phyloP scores from a whole-genome alignment of 805 yeast species.

The Suhomyces vadensis region DNA sequence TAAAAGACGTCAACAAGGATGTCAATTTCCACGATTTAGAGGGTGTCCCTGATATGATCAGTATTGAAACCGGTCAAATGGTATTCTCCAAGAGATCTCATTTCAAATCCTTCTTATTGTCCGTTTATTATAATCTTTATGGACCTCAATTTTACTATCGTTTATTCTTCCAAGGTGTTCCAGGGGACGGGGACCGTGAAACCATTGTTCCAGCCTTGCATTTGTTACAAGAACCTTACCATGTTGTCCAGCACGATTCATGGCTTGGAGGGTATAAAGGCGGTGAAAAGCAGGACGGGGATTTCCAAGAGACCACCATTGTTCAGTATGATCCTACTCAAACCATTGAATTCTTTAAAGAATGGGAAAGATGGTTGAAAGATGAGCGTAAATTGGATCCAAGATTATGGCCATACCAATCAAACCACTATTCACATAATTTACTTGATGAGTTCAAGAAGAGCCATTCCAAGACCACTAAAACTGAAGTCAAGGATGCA shows the following conservation, averaged over 20 bases:
- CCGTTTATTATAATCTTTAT: constrained; percentile 36
- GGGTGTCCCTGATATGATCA: constrained; percentile 28
- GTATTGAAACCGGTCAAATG: constrained; percentile 40
- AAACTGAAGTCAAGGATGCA: constrained; percentile 1
- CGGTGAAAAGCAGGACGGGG: constrained; percentile 6
- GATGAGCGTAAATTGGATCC: constrained; percentile 16
- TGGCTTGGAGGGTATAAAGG: constrained; percentile 23
- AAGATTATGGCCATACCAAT: constrained; percentile 19
- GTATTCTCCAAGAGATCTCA: constrained; percentile 36
- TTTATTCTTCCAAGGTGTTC: constrained; percentile 37
- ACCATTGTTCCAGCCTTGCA: constrained; percentile 41
- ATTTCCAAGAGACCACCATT: constrained; percentile 24
- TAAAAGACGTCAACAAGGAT: constrained; percentile 17
- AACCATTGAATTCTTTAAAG: constrained; percentile 13
- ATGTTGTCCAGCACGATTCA: constrained; percentile 23
- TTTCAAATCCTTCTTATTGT: constrained; percentile 28
- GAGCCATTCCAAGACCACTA: constrained; percentile 1
- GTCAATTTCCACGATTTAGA: constrained; percentile 34
- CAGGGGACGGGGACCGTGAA: constrained; percentile 38
- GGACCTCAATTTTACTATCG: constrained; percentile 30
- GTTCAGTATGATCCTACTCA: constrained; percentile 24
- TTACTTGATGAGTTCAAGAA: constrained; percentile 15
- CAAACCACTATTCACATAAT: constrained; percentile 13
- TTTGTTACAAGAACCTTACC: constrained; percentile 36
- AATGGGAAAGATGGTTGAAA: constrained; percentile 31